A percentile compares a stretch with the other conserved stretches of the same genome.
These are phyloP conservation scores for Coemansia sp. DNA, from an alignment of 192 early-diverging fungal species.

Conservation along the genomic window DNA sequence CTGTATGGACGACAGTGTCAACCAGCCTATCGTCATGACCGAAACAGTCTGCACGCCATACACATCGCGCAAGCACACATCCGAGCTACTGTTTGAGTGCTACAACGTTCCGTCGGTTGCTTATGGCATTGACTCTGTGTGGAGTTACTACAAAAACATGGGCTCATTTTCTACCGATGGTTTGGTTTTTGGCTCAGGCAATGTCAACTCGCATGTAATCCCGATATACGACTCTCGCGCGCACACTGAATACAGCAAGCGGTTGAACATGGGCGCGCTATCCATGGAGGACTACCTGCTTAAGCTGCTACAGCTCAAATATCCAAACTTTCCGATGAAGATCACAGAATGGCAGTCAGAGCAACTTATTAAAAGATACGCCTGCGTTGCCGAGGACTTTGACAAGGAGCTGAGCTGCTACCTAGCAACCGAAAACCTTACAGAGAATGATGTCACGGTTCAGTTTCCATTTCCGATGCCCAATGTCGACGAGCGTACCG, in stretches of 20 bases:
- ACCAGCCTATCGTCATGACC: slow-evolving; percentile 86
- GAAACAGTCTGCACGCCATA: slow-evolving; percentile 78
- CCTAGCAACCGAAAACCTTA: slow-evolving; percentile 61
- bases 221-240: slow-evolving; percentile 67
- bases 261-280: slow-evolving; percentile 78
- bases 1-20: slow-evolving; percentile 65
- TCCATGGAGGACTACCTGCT: slow-evolving; percentile 79
- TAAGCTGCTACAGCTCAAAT: slow-evolving; percentile 87
- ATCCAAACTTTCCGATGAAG: slow-evolving; percentile 83
- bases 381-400: slow-evolving; percentile 77
- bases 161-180: slow-evolving; percentile 62
- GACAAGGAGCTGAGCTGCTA: slow-evolving; percentile 64
- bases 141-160: slow-evolving; percentile 78
- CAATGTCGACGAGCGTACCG: slow-evolving; percentile 69
- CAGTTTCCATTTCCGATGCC: slow-evolving; percentile 79
- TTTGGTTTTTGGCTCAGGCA: slow-evolving; percentile 71
- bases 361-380: slow-evolving; percentile 68
- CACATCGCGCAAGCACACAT: slow-evolving; percentile 74
- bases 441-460: slow-evolving; percentile 64
- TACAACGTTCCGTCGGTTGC: slow-evolving; percentile 74
- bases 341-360: slow-evolving; percentile 74
- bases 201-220: slow-evolving; percentile 72
- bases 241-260: slow-evolving; percentile 65
- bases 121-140: slow-evolving; percentile 86
- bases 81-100: slow-evolving; percentile 86